Percentiles rank a stretch among this genome's conserved stretches.
Evolutionary conservation across 345 rosid species (phyloP).

Genomic region (Hibiscus syriacus): DNA sequence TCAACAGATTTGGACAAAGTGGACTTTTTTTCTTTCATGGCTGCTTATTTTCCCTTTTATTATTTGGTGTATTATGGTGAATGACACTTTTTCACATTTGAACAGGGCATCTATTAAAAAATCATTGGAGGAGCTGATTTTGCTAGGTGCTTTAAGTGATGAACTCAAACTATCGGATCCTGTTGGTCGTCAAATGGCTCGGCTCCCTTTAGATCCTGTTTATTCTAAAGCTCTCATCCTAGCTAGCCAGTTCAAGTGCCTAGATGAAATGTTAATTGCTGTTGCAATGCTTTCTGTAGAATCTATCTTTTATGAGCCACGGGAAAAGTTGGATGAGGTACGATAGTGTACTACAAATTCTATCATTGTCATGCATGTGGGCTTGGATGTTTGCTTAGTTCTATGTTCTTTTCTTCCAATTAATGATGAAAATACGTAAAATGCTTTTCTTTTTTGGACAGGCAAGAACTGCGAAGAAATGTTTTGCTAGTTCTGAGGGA

Average conservation of each 20-base stretch:
- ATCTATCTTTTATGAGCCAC: conserved; percentile 72
- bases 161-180: conserved; percentile 80
- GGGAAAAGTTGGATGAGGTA: conserved; percentile 81
- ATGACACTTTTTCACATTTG: conserved; percentile 10
- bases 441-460: conserved; percentile 20
- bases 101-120: conserved; percentile 69
- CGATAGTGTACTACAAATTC: not conserved
- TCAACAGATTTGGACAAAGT: not conserved
- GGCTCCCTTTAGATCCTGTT: conserved; percentile 82
- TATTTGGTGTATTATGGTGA: not conserved
- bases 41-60: not conserved
- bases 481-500: conserved; percentile 80
- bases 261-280: conserved; percentile 88
- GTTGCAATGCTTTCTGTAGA: conserved; percentile 91
- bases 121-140: conserved; percentile 68
- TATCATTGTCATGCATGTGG: not conserved
- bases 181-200: conserved; percentile 82
- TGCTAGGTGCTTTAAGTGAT: conserved; percentile 85
- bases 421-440: not conserved
- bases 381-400: not conserved
- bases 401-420: not conserved
- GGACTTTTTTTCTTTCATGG: not conserved
- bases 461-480: conserved; percentile 71
- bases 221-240: conserved; percentile 80
- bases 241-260: conserved; percentile 76